Base-by-base conservation (phyloP, 1,284 basidiomycete genomes). In the Earliella scabrosa region DNA sequence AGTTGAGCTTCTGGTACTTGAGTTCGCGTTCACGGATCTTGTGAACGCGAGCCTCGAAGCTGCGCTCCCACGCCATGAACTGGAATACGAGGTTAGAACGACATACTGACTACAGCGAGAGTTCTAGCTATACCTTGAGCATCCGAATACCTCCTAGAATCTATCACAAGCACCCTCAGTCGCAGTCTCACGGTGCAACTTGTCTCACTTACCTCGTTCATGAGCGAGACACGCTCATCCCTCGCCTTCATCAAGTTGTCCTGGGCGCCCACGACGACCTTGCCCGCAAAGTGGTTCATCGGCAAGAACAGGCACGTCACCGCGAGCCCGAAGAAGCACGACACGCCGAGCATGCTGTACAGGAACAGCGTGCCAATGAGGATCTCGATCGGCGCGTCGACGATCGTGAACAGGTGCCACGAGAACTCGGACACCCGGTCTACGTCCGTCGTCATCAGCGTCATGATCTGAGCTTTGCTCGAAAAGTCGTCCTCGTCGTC, bases 41-140 rank as follows among this genome's bases (percentile, higher is more conserved):
- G 52, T 91, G 71, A 8, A 97, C 87, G 8, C 83, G 81, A 29
- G 80, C 77, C 73, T 97, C 93, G 66, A 97, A 97, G 65, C 87
- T 92, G 20, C 92, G 85, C 73, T 97, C 95, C 94, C 94, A 96
- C 10, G 92, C 93, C 92, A 96, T 95, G 72, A 95, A 95, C 85
- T 90, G 59, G 23, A 27, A 47, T 21, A 36, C 45, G 26, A 23
- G 41, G 14, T 18, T 41, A 21, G 6, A 24, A 5, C 8, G 23
- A 2, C 21, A 34, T 8, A 14, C 9, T 1, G 3, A 31, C 21
- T n/a, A n/a, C 18, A 10, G n/a, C 8, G 14, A 45, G 26, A 2
- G 0, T 2, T 35, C 57, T 38, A 52, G 6, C 6, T 23, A 41
- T 23, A 87, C 85, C 79, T 97, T 97, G 65, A 97, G 83, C 92